Conservation (phyloP, 2,329 filamentous ascomycete genomes). For the Fusarium sacchari region DNA sequence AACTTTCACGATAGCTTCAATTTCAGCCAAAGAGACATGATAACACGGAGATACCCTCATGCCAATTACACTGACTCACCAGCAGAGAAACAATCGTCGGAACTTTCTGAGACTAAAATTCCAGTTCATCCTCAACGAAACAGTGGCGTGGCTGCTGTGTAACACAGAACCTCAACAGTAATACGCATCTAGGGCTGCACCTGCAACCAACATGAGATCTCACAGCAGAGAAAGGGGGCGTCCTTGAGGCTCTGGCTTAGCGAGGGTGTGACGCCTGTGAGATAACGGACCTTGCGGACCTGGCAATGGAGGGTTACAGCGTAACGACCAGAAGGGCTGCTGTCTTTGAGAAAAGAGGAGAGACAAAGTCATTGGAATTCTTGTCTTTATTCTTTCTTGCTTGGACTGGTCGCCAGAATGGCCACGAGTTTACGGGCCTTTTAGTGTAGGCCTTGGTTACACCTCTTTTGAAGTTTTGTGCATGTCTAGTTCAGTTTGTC, state of each 20-base stretch:
- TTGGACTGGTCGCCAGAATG: conserved; percentile 13
- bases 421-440: conserved; percentile 14
- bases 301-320: conserved; percentile 26
- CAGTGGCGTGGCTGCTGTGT: conserved; percentile 14
- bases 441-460: not conserved
- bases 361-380: conserved; percentile 1
- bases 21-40: not conserved
- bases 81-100: not conserved
- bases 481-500: conserved; percentile 19
- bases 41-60: not conserved
- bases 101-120: conserved; percentile 12
- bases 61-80: not conserved
- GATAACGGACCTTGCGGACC: conserved; percentile 26
- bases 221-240: conserved; percentile 12
- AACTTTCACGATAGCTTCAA: conserved; percentile 25
- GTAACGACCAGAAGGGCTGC: not conserved
- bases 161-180: conserved; percentile 21
- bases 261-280: conserved; percentile 34
- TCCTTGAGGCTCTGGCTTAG: conserved; percentile 33
- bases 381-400: conserved; percentile 8
- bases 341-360: not conserved
- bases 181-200: conserved; percentile 13
- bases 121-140: conserved; percentile 16
- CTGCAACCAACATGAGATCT: conserved; percentile 33
- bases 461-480: conserved; percentile 23